phyloP scores from a whole-genome alignment of 1,139 yeast species.

The Suhomyces bribrorum region DNA sequence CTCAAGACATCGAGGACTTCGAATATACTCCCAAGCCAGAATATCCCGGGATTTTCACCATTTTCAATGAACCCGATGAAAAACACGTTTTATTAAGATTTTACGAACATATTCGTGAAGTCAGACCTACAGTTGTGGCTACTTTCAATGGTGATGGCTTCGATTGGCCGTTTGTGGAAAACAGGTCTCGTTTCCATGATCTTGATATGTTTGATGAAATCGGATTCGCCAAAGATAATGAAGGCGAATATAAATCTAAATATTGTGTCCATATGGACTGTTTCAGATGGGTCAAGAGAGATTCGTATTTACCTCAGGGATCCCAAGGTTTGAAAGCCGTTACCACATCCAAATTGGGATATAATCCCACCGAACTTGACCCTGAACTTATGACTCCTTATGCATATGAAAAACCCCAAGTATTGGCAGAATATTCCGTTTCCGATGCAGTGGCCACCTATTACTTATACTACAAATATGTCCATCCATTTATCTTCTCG shows the following conservation, averaged over 20 bases:
- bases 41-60: constrained; percentile 85
- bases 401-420: constrained; percentile 91
- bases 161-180: constrained; percentile 98
- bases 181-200: constrained; percentile 80
- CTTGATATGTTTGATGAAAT: constrained; percentile 89
- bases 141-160: constrained; percentile 98
- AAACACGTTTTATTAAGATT: constrained; percentile 70
- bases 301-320: constrained; percentile 96
- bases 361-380: constrained; percentile 93
- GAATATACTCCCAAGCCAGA: constrained; percentile 98
- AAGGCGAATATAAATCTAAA: constrained; percentile 89
- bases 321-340: constrained; percentile 98
- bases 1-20: constrained; percentile 93
- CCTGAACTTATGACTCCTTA: constrained; percentile 98
- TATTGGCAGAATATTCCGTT: constrained; percentile 92
- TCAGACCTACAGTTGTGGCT: constrained; percentile 90
- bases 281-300: constrained; percentile 98
- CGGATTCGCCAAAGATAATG: constrained; percentile 87
- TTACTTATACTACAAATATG: constrained; percentile 92
- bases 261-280: constrained; percentile 98
- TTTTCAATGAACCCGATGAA: constrained; percentile 89
- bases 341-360: constrained; percentile 92
- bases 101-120: constrained; percentile 88
- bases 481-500: constrained; percentile 95
- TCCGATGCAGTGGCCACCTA: constrained; percentile 99